These are phyloP conservation scores for Mortierella antarctica DNA, from an alignment of 192 early-diverging fungal genomes.

Conservation along the genomic window DNA sequence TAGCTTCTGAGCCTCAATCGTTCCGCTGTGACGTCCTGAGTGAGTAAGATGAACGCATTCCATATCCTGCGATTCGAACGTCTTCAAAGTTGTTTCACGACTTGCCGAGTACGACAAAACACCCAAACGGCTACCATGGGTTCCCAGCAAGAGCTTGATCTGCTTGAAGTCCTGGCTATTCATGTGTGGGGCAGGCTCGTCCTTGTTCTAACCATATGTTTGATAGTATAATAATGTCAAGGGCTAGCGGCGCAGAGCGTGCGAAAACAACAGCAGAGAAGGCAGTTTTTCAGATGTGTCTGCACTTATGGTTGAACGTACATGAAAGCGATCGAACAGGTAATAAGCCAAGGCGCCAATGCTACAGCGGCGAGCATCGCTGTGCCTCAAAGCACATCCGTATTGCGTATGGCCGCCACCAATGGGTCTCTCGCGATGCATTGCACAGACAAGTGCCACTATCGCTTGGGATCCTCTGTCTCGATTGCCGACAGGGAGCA, in stretches of 20 bases:
- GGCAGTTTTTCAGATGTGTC: no score
- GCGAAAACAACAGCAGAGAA: not conserved
- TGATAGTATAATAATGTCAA: not conserved
- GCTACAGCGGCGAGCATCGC: constrained; percentile 24
- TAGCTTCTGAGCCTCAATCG: not conserved
- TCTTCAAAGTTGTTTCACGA: not conserved
- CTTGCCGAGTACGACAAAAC: not conserved
- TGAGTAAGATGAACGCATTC: constrained; percentile 2
- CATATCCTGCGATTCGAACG: not conserved
- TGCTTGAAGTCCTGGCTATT: not conserved
- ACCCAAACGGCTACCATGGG: not conserved
- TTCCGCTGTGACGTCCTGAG: constrained; percentile 8
- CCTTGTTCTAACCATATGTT: constrained; percentile 3
- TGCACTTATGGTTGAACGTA: not conserved
- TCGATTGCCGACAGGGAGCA: not conserved
- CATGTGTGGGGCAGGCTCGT: constrained; percentile 1
- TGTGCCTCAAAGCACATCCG: constrained; percentile 11
- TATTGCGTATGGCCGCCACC: not conserved
- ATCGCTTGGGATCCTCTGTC: constrained; percentile 11
- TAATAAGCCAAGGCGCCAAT: constrained; percentile 24
- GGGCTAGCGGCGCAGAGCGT: not conserved
- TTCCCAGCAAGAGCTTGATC: constrained; percentile 3
- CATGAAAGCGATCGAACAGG: constrained; percentile 17
- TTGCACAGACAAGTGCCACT: not conserved
- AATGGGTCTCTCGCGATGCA: constrained; percentile 10